phyloP scores from a whole-genome alignment of 2,329 filamentous ascomycete genomes.

The Penicillium sp. region DNA sequence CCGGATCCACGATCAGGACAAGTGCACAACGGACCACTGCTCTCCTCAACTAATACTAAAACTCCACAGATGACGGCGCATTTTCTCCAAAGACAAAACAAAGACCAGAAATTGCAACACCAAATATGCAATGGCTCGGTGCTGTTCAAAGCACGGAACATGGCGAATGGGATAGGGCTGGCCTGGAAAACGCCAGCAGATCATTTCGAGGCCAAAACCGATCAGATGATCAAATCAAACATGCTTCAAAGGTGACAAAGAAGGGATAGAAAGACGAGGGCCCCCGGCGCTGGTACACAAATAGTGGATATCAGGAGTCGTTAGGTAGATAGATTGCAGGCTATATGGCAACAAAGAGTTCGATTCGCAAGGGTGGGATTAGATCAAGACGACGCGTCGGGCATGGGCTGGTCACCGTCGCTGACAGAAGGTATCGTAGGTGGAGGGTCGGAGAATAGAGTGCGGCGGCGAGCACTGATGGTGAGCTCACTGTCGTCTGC shows the following conservation, averaged over 20 bases:
- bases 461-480: constrained; percentile 29
- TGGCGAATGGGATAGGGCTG: constrained; percentile 9
- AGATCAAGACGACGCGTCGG: constrained; percentile 35
- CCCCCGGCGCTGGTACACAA: constrained; percentile 20
- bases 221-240: background rate
- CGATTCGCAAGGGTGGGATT: background rate
- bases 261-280: constrained; percentile 13
- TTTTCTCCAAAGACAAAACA: constrained; percentile 9
- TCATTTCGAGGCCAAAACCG: background rate
- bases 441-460: constrained; percentile 42
- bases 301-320: constrained; percentile 29
- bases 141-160: constrained; percentile 19
- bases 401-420: constrained; percentile 44
- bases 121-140: constrained; percentile 32
- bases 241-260: constrained; percentile 9
- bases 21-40: background rate
- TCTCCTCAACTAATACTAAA: constrained; percentile 1
- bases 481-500: constrained; percentile 26
- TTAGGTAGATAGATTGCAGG: constrained; percentile 28
- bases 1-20: background rate
- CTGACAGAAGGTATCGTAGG: constrained; percentile 34
- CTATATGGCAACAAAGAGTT: constrained; percentile 23
- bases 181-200: background rate
- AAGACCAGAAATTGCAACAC: constrained; percentile 23
- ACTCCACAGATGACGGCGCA: constrained; percentile 12